Percentiles rank a stretch among this genome's conserved stretches.
Conservation (phyloP, 2,329 filamentous ascomycete species). For the Ascocoryne sarcoides region DNA sequence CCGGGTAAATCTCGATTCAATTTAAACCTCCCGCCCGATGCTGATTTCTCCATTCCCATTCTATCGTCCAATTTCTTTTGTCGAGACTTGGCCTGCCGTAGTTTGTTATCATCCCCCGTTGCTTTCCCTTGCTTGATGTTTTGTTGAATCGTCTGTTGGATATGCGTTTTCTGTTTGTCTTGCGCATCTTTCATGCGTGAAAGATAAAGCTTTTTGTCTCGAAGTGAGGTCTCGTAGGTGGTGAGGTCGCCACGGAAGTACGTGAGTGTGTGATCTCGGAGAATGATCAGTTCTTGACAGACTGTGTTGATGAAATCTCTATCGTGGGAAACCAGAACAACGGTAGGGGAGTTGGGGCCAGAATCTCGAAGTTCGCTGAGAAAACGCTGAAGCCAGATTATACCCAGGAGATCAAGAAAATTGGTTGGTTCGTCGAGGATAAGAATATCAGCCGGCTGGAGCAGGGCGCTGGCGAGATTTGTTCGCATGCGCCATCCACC, state of each 20-base stretch:
- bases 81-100: constrained; percentile 75
- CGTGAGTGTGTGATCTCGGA: constrained; percentile 62
- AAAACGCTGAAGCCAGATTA: constrained; percentile 76
- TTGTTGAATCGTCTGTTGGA: constrained; percentile 66
- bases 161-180: constrained; percentile 71
- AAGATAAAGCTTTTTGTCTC: constrained; percentile 60
- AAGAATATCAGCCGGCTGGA: constrained; percentile 67
- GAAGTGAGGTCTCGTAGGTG: constrained; percentile 59
- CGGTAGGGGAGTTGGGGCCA: constrained; percentile 48
- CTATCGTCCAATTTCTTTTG: constrained; percentile 80
- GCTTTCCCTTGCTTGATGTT: constrained; percentile 69
- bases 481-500: constrained; percentile 71
- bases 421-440: constrained; percentile 85
- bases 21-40: constrained; percentile 69
- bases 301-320: constrained; percentile 70
- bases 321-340: constrained; percentile 78
- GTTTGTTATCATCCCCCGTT: constrained; percentile 74
- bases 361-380: constrained; percentile 48
- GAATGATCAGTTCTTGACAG: constrained; percentile 65
- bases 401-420: constrained; percentile 72
- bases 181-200: constrained; percentile 73
- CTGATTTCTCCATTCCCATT: constrained; percentile 66
- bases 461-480: constrained; percentile 54
- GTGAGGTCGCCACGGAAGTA: constrained; percentile 70
- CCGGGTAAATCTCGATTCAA: constrained; percentile 65